Base-by-base conservation (phyloP, 192 early-diverging fungal genomes). In the Powellomyces hirtus region DNA sequence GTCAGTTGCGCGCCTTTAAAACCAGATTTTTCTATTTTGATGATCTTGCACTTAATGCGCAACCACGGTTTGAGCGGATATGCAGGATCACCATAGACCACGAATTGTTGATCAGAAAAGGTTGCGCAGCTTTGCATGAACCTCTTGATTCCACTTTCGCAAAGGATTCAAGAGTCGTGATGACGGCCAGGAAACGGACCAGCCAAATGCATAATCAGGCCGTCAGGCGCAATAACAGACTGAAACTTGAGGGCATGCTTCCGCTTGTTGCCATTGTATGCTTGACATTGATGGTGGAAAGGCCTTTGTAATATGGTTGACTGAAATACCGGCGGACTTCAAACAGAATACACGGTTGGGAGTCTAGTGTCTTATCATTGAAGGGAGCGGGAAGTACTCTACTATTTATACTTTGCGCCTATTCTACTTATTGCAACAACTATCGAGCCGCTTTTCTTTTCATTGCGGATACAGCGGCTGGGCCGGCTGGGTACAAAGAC, bases 21-120 rank as follows among this genome's bases (percentile, higher is more conserved):
- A 26, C 29, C 51, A n/a, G n/a, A n/a, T n/a, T n/a, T n/a, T n/a
- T n/a, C n/a, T n/a, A n/a, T n/a, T n/a, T n/a, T n/a, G n/a, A n/a
- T n/a, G n/a, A n/a, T n/a, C n/a, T n/a, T n/a, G n/a, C n/a, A n/a
- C n/a, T n/a, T n/a, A 8, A 53, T 24, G 7, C 14, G 31, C 33
- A 59, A 4, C 33, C 57, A 59, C 5, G 29, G 14, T 24, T 18
- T 35, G 10, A 59, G 35, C 31, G 57, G 29, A 59, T 59, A 59
- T 34, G 57, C 57, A 37, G 57, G 29, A 59, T 59, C 57, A 34
- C 57, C 57, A 33, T 59, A 59, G 35, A 59, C 35, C 5, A 59
- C 57, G 35, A 35, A 59, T 33, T 59, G 57, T 8, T 24, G 50
- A 7, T 24, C 50, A 24, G 10, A 8, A n/a, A n/a, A 24, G 11